phyloP scores from a whole-genome alignment of 2,329 filamentous ascomycete species.

The Nannizzia gypsea region DNA sequence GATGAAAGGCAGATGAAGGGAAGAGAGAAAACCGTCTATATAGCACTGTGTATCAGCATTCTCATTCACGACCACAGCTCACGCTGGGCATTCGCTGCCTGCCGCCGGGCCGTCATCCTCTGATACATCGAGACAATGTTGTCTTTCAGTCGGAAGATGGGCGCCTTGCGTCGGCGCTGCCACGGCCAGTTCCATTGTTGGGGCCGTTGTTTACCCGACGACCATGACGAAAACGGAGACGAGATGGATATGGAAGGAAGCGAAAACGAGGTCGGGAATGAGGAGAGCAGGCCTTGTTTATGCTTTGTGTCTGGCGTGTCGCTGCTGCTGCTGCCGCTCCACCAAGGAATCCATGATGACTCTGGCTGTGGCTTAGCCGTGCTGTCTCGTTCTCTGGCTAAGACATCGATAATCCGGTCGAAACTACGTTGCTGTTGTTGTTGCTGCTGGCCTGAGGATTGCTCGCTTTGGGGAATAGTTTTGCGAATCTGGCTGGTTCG shows the following conservation, averaged over 20 bases:
- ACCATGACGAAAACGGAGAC: constrained; percentile 7
- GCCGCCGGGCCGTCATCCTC: background rate
- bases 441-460: background rate
- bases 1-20: background rate
- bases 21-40: background rate
- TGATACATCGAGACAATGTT: constrained; percentile 5
- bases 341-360: background rate
- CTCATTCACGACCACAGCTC: constrained; percentile 9
- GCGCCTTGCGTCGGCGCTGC: constrained; percentile 8
- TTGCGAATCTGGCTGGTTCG: constrained; percentile 16
- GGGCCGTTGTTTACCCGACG: background rate
- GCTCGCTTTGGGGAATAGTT: constrained; percentile 6
- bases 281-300: background rate
- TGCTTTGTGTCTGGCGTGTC: background rate
- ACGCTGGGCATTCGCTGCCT: background rate
- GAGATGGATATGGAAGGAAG: background rate
- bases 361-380: background rate
- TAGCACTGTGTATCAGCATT: background rate
- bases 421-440: constrained; percentile 23
- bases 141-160: constrained; percentile 4
- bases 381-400: constrained; percentile 18
- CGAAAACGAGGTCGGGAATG: background rate
- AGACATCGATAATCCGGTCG: constrained; percentile 25
- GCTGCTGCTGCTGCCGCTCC: background rate
- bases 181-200: constrained; percentile 9